Conservation (phyloP, 352 stramenopile species). For the Phytophthora tentaculata region DNA sequence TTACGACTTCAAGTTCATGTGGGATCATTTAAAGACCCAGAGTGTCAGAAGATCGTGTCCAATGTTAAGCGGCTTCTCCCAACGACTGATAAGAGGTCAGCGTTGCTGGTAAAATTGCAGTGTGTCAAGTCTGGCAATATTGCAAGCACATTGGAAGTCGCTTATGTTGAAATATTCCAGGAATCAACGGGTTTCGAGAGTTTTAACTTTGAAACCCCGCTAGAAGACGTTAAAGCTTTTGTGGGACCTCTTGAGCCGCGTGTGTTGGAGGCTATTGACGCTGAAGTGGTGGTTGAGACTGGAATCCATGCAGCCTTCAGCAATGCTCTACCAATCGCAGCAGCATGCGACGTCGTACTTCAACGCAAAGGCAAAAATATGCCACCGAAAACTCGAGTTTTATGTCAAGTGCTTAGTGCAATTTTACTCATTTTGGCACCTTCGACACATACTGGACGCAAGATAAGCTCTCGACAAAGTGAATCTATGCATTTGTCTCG, state of each 20-base stretch:
- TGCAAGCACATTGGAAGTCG: slow-evolving; percentile 40
- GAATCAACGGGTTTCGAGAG: slow-evolving; percentile 50
- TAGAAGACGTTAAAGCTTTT: slow-evolving; percentile 47
- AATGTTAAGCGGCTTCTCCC: slow-evolving; percentile 56
- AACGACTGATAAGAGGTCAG: slow-evolving; percentile 46
- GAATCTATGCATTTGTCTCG: slow-evolving; percentile 48
- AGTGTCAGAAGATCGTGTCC: slow-evolving; percentile 79
- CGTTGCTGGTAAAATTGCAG: slow-evolving; percentile 69
- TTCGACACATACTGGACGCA: slow-evolving; percentile 2
- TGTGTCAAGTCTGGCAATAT: slow-evolving; percentile 65
- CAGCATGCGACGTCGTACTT: slow-evolving; percentile 56
- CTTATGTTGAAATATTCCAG: slow-evolving; percentile 71
- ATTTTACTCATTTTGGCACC: slow-evolving; percentile 45
- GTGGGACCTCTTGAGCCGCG: slow-evolving; percentile 37
- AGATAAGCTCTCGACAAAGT: slow-evolving; percentile 41
- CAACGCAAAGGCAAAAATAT: slow-evolving; percentile 63
- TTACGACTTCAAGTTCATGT: slow-evolving; percentile 74
- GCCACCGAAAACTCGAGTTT: slow-evolving; percentile 45
- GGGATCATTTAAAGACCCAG: slow-evolving; percentile 73
- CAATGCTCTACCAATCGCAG: slow-evolving; percentile 38
- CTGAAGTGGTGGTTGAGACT: slow-evolving; percentile 62
- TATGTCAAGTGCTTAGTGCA: slow-evolving; percentile 64
- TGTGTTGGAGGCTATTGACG: slow-evolving; percentile 47
- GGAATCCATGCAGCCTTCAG: slow-evolving; percentile 60
- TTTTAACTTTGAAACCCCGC: slow-evolving; percentile 39